Conservation (phyloP, 169 alveolate species). For the Plasmodium chabaudi region DNA sequence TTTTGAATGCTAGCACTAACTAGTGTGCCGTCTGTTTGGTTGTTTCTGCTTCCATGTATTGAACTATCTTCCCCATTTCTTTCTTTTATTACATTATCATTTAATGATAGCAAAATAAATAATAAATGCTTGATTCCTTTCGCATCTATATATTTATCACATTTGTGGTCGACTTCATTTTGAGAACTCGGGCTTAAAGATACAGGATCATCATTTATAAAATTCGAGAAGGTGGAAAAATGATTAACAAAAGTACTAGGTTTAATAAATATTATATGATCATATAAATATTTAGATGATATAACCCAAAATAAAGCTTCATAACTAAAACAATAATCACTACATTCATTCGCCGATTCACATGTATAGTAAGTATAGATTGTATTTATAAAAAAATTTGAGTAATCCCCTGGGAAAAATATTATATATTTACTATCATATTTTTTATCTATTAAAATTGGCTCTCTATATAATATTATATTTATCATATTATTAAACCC, state of each 20-base stretch:
- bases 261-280: conserved; percentile 54
- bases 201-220: conserved; percentile 18
- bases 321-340: conserved; percentile 57
- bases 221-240: conserved; percentile 34
- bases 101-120: conserved; percentile 28
- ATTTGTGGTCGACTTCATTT: neutral
- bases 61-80: neutral
- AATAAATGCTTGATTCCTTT: conserved; percentile 36
- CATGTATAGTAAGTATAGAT: conserved; percentile 39
- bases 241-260: conserved; percentile 51
- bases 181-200: neutral
- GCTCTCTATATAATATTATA: conserved; percentile 60
- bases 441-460: conserved; percentile 16
- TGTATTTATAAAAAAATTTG: conserved; percentile 54
- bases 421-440: conserved; percentile 29
- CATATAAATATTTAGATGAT: conserved; percentile 53
- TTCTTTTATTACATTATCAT: conserved; percentile 14
- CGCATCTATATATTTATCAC: neutral
- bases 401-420: conserved; percentile 73
- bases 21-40: too few species aligned
- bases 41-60: too few species aligned
- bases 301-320: conserved; percentile 72
- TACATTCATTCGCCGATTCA: conserved; percentile 27
- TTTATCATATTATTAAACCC: conserved; percentile 47
- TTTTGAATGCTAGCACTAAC: too few species aligned